phyloP scores from a whole-genome alignment of 305 asterid genomes.

The Solanum aculeatissimum region DNA sequence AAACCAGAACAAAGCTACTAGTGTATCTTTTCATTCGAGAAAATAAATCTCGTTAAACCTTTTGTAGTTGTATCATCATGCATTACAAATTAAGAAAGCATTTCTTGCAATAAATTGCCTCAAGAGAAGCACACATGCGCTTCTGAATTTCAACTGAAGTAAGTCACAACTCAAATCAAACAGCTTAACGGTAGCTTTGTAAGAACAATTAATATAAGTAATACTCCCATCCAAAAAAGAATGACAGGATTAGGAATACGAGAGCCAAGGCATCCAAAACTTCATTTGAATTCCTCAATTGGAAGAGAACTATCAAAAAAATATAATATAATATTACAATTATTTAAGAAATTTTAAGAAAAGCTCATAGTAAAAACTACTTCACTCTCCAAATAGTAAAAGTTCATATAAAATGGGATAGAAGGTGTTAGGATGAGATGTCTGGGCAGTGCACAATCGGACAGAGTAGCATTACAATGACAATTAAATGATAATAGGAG shows the following conservation, averaged over 20 bases:
- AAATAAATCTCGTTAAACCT: not conserved
- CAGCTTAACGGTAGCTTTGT: not conserved
- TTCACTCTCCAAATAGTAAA: not conserved
- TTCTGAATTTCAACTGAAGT: not conserved
- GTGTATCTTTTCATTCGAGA: not conserved
- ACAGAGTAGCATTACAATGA: not conserved
- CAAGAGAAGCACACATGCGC: not conserved
- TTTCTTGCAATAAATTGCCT: not conserved
- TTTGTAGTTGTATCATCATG: not conserved
- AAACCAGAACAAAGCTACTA: not conserved
- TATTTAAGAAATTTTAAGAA: not conserved
- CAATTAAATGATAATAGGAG: not conserved
- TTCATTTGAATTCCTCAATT: not conserved
- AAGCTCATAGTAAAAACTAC: not conserved
- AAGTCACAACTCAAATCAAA: not conserved
- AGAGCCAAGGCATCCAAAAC: not conserved
- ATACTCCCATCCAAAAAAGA: not conserved
- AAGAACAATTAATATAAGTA: not conserved
- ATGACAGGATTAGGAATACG: not conserved
- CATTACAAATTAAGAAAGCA: not conserved
- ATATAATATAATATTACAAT: not conserved
- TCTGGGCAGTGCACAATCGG: not conserved
- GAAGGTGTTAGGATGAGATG: not conserved
- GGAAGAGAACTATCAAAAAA: not conserved
- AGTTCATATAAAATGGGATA: not conserved